Evolutionary conservation across 371 early-diverging fungal species (phyloP).

Genomic region (Pancytospora philotis): DNA sequence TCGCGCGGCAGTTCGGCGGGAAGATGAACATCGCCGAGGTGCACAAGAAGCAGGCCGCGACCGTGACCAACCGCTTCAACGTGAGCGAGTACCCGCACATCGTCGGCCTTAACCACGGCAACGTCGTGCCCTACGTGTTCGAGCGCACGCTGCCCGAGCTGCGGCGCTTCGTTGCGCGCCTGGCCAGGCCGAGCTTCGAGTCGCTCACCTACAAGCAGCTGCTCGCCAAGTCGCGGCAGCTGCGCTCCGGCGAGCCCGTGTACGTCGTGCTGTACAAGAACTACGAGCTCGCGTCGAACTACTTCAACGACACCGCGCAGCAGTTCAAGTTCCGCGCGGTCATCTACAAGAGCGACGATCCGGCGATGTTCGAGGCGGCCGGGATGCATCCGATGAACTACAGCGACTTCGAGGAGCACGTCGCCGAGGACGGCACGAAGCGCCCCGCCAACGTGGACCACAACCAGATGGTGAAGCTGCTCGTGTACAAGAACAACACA

Average conservation of each 20-base stretch:
- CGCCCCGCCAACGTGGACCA: constrained; percentile 13
- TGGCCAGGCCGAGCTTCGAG: constrained; percentile 55
- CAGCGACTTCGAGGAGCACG: not conserved
- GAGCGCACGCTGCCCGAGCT: constrained; percentile 3
- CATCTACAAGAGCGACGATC: constrained; percentile 58
- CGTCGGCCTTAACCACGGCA: constrained; percentile 57
- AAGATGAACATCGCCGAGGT: constrained; percentile 58
- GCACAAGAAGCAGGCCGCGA: constrained; percentile 41
- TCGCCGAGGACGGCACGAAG: not conserved
- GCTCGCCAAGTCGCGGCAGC: constrained; percentile 2
- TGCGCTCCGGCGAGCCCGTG: constrained; percentile 52
- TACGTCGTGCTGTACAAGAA: constrained; percentile 59
- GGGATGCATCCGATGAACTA: constrained; percentile 40
- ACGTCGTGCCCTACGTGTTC: constrained; percentile 50
- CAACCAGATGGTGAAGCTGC: constrained; percentile 46
- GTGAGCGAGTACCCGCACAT: constrained; percentile 57
- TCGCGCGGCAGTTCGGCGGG: constrained; percentile 47
- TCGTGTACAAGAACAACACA: constrained; percentile 58
- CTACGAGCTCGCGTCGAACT: constrained; percentile 49
- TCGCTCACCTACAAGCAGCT: constrained; percentile 49
- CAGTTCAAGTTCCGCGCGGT: constrained; percentile 59
- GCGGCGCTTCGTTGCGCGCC: constrained; percentile 45
- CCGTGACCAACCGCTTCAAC: constrained; percentile 50
- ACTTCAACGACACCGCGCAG: constrained; percentile 58
- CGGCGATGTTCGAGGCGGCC: constrained; percentile 45